Evolutionary conservation across 139 green algal genomes (phyloP), one percentile per base, ranked within the genome.

Genomic region (Choricystis sp.): DNA sequence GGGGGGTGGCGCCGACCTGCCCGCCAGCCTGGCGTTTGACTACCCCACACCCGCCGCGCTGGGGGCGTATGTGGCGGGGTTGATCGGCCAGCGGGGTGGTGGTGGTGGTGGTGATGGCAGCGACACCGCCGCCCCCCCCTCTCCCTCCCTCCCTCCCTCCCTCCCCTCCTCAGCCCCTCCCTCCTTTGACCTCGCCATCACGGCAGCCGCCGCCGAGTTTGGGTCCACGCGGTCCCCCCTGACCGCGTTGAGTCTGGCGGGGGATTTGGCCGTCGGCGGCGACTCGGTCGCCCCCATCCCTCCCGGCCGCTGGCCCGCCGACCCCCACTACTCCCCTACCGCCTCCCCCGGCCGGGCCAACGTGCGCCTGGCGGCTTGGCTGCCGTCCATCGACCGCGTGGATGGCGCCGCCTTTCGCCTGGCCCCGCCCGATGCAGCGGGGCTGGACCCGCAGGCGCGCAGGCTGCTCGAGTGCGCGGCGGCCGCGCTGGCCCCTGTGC

Each of bases 391-490:
- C 16, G 77, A 77, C 29, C 22, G 57, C 14, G 89, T 94, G 71
- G 87, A 95, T 57, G 57, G 73, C 0, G 63, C 74, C 0, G 68
- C 69, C 22, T 91, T 93, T 61, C 68, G 75, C 2, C 59, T 94
- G 2, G 57, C 56, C 3, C 28, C 25, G 0, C 31, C 52, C 0
- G 85, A 94, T 64, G 78, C 77, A 0, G 31, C 62, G 0, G 49
- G 76, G 3, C 77, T 94, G 72, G 86, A 94, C 63, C 85, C 85
- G 0, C 80, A 90, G 65, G 69, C 77, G 26, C 79, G 86, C 30
- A 52, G 89, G 59, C 76, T 90, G 55, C 67, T 91, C 59, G 61
- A 85, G 66, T 60, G 81, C 25, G 63, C 64, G 19, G 68, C 60
- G 3, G 64, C 59, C 2, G 81, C 83, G 22, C 40, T 81, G 23